Percentiles rank a stretch among this genome's conserved stretches.
phyloP scores from a whole-genome alignment of 768 basidiomycete species.

The Tubosaeta sp. region DNA sequence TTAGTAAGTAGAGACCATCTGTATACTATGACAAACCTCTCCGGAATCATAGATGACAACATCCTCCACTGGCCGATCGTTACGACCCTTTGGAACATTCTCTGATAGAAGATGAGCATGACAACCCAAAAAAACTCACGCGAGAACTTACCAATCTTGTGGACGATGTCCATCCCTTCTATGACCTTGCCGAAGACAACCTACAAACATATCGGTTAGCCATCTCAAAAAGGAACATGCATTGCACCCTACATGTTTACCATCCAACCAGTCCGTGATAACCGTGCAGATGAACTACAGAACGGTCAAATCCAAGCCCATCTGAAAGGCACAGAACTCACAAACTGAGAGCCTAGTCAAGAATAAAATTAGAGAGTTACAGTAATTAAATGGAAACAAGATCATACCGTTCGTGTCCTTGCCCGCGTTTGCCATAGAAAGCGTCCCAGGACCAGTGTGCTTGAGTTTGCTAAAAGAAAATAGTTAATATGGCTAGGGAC shows the following conservation, averaged over 20 bases:
- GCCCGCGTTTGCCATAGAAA: conserved; percentile 94
- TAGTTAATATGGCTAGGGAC: background rate
- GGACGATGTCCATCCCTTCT: conserved; percentile 88
- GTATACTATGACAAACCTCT: conserved; percentile 53
- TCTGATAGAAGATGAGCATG: conserved; percentile 43
- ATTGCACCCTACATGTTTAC: conserved; percentile 62
- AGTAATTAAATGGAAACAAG: background rate
- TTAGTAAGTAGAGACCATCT: conserved; percentile 15
- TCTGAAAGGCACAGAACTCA: conserved; percentile 34
- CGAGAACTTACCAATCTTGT: conserved; percentile 58
- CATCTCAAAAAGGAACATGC: background rate
- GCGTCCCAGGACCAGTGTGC: conserved; percentile 81
- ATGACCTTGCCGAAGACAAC: conserved; percentile 92
- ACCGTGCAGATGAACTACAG: conserved; percentile 87
- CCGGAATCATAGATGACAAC: conserved; percentile 82
- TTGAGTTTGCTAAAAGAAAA: conserved; percentile 78
- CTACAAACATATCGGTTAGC: conserved; percentile 34
- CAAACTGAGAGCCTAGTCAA: conserved; percentile 76
- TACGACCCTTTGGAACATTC: conserved; percentile 61
- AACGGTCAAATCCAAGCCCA: background rate
- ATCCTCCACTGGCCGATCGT: conserved; percentile 72
- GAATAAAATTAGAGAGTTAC: conserved; percentile 2
- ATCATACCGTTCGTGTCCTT: conserved; percentile 84
- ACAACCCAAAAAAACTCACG: background rate
- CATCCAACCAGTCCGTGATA: conserved; percentile 85